A percentile compares a stretch with the other conserved stretches of the same genome.
phyloP scores from a whole-genome alignment of 1,284 basidiomycete species.

The Moesziomyces antarcticus region DNA sequence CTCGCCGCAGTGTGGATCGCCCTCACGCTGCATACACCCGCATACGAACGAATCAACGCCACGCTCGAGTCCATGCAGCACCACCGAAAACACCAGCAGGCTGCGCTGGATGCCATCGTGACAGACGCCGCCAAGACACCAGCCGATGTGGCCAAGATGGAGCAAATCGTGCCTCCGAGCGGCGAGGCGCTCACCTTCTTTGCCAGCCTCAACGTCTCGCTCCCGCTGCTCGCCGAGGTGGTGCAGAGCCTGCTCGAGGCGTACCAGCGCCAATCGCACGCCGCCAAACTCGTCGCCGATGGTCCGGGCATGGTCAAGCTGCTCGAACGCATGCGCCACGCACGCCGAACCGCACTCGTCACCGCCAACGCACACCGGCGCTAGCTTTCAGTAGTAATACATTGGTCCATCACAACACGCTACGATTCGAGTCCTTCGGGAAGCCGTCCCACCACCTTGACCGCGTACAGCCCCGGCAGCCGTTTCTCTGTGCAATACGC shows the following conservation, averaged over 20 bases:
- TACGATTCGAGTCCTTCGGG: constrained; percentile 51
- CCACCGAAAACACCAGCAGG: constrained; percentile 60
- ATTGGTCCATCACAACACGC: not conserved
- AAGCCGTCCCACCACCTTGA: constrained; percentile 63
- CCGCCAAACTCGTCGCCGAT: constrained; percentile 11
- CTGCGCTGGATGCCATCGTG: constrained; percentile 54
- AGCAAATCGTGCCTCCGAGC: constrained; percentile 62
- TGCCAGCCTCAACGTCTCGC: constrained; percentile 83
- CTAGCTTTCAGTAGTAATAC: constrained; percentile 22
- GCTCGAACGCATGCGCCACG: constrained; percentile 43
- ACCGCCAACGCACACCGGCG: too few relatives aligned
- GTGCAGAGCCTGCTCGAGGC: constrained; percentile 88
- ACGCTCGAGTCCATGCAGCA: constrained; percentile 10
- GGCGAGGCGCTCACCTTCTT: constrained; percentile 79
- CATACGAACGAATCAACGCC: constrained; percentile 25
- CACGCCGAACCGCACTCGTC: not conserved
- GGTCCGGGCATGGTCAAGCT: constrained; percentile 33
- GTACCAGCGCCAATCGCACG: constrained; percentile 74
- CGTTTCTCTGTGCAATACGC: constrained; percentile 56
- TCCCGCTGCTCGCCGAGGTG: constrained; percentile 83
- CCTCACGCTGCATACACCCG: constrained; percentile 46
- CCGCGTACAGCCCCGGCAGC: constrained; percentile 64
- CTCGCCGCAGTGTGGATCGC: constrained; percentile 86
- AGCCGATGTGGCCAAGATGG: constrained; percentile 31
- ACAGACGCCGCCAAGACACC: constrained; percentile 2